phyloP scores from a whole-genome alignment of 2,329 filamentous ascomycete genomes.

The Sclerotinia minor region DNA sequence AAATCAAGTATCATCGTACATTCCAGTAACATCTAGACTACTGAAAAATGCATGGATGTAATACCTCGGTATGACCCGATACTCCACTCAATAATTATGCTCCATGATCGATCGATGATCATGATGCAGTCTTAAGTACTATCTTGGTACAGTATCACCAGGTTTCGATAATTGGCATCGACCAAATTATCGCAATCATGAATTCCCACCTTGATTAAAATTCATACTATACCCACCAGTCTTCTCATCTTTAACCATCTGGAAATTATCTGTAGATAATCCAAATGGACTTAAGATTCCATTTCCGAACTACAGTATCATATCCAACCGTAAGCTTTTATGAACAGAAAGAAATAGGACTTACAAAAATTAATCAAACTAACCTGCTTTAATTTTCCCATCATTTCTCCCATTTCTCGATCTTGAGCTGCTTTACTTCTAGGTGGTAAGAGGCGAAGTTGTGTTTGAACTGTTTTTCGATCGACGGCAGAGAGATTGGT shows the following conservation, averaged over 20 bases:
- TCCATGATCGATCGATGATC: neutral
- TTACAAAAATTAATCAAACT: constrained; percentile 40
- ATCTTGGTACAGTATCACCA: neutral
- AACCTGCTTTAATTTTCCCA: constrained; percentile 87
- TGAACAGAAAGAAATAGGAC: neutral
- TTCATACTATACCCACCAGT: constrained; percentile 94
- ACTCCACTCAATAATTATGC: neutral
- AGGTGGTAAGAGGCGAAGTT: constrained; percentile 65
- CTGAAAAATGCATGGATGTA: neutral
- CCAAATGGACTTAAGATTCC: constrained; percentile 92
- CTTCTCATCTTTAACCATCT: constrained; percentile 87
- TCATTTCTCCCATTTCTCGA: constrained; percentile 91
- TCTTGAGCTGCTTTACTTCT: constrained; percentile 77
- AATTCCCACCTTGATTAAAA: constrained; percentile 52
- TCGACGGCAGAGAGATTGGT: constrained; percentile 65
- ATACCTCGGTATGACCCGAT: neutral
- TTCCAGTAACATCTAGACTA: neutral
- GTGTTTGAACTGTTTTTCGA: constrained; percentile 63
- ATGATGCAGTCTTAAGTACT: neutral
- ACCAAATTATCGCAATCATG: neutral
- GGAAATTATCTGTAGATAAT: constrained; percentile 89
- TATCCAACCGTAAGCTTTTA: constrained; percentile 16
- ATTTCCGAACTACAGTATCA: constrained; percentile 67
- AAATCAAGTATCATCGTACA: neutral
- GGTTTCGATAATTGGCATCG: neutral